Evolutionary conservation across 257 asterid species (phyloP), one percentile per base, ranked within the genome.

Genomic region (Nicotiana tabacum): DNA sequence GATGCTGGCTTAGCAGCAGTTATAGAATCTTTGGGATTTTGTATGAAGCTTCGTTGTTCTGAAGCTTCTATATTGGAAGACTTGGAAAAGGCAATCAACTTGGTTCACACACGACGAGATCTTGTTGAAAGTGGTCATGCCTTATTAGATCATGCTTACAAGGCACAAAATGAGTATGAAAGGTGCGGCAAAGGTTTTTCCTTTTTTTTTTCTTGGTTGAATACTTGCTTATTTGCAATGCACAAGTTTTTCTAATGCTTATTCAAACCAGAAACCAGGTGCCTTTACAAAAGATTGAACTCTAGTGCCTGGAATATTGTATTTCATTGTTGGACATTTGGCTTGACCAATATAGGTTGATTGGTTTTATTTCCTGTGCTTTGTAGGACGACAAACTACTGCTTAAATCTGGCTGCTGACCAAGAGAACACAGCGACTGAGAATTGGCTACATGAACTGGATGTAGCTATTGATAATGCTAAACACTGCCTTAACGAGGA

Each of bases 41-140:
- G 99, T 88, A 87, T 94, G 88, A 96, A 94, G 89, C 97, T 92
- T 67, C 94, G 99, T 65, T 97, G 99, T 79, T 94, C 99, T 16
- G 99, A 96, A 90, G 98, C 98, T 77, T 92, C 92, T 72, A 90
- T 93, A 66, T 89, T 96, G 86, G 99, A 96, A 88, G 99, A 94
- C 87, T 89, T 96, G 88, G 95, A 91, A 65, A 96, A 93, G 88
- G 96, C 99, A 76, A 96, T 96, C 83, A 92, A 88, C 83, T 86
- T 94, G 91, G 97, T 96, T 80, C 98, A 96, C 83, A 88, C 92
- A 88, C 91, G 98, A 62, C 89, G 96, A 78, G 92, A 94, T 90
- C 97, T 96, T 69, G 97, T 96, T 83, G 98, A 93, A 85, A 96
- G 98, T 80, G 98, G 97, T 64, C 97, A 91, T 92, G 92, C 96